These are phyloP conservation scores for Petunia secreta DNA, from an alignment of 257 asterid species.

Conservation along the genomic window DNA sequence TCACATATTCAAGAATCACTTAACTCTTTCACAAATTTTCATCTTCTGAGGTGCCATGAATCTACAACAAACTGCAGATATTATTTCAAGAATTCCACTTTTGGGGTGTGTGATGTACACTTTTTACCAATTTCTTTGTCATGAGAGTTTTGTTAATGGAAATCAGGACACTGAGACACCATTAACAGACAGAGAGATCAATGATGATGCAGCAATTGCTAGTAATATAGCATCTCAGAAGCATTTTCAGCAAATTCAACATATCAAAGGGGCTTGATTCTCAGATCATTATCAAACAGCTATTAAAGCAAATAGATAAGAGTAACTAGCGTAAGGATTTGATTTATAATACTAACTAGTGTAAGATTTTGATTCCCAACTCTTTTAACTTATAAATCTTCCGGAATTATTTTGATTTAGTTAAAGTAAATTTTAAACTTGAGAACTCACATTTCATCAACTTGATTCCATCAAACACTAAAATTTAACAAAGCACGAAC, in stretches of 20 bases:
- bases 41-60: not conserved
- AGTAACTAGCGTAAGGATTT: too few relatives aligned
- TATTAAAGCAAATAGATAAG: too few relatives aligned
- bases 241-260: conserved; percentile 45
- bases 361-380: too few relatives aligned
- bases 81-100: conserved; percentile 16
- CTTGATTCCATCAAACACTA: too few relatives aligned
- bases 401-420: too few relatives aligned
- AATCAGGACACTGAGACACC: not conserved
- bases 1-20: not conserved
- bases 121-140: not conserved
- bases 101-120: not conserved
- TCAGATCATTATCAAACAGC: too few relatives aligned
- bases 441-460: too few relatives aligned
- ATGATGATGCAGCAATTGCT: conserved; percentile 12
- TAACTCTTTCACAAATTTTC: not conserved
- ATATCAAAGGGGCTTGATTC: conserved; percentile 28
- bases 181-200: not conserved
- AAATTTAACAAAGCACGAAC: too few relatives aligned
- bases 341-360: too few relatives aligned
- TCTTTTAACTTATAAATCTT: too few relatives aligned
- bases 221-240: conserved; percentile 39
- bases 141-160: not conserved
- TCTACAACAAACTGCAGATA: not conserved
- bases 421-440: too few relatives aligned